Conservation (phyloP, 768 basidiomycete genomes). For the Lentinula edodes region DNA sequence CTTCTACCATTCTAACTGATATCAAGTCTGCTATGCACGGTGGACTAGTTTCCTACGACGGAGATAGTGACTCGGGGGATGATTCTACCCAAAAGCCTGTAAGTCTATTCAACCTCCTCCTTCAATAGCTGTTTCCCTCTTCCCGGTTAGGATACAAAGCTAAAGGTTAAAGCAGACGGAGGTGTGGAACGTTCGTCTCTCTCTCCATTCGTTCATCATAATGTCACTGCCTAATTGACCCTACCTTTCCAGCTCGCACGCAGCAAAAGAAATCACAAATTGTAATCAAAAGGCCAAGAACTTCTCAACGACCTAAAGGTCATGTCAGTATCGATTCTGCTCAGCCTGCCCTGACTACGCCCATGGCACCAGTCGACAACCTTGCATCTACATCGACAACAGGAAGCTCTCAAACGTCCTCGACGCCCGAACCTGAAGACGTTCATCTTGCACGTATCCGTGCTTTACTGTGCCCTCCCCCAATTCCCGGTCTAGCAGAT, state of each 20-base stretch:
- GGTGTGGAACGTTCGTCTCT: conserved; percentile 36
- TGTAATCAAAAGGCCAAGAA: conserved; percentile 43
- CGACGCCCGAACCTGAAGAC: conserved; percentile 11
- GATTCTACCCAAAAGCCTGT: not conserved
- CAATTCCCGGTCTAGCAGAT: conserved; percentile 57
- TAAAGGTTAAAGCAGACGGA: conserved; percentile 29
- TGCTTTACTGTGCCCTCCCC: conserved; percentile 52
- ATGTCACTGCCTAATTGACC: too few species aligned
- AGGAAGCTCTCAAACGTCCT: conserved; percentile 9
- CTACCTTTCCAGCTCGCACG: conserved; percentile 27
- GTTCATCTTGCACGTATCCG: conserved; percentile 54
- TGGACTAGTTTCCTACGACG: conserved; percentile 60
- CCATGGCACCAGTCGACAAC: not conserved
- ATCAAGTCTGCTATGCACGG: not conserved
- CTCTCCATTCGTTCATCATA: too few species aligned
- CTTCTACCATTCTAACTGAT: not conserved
- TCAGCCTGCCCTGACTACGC: conserved; percentile 11
- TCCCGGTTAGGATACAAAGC: conserved; percentile 63
- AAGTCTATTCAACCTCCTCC: conserved; percentile 26
- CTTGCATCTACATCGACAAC: conserved; percentile 1
- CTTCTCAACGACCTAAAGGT: conserved; percentile 33
- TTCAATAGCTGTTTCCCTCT: conserved; percentile 53
- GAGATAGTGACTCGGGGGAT: conserved; percentile 55
- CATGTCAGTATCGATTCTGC: conserved; percentile 44
- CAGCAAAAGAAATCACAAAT: conserved; percentile 48